Base-by-base conservation (phyloP, 2,329 filamentous ascomycete genomes). In the Claviceps digitariae region DNA sequence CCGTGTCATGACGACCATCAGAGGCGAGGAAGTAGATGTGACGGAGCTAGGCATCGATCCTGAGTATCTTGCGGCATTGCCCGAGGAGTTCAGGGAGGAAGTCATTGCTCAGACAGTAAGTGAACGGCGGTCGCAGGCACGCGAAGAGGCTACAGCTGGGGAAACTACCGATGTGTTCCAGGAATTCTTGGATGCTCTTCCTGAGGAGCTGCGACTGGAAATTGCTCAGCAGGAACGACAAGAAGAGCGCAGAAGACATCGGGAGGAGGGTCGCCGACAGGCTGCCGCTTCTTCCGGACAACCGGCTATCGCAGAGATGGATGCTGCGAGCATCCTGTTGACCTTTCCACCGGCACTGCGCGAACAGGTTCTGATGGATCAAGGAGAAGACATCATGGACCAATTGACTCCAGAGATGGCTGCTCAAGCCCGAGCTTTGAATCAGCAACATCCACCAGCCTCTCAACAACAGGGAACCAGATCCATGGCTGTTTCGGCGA, bases 21-120 rank as follows among this genome's bases (percentile, higher is more conserved):
- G 90, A 56, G 91, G 90, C 27, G 86, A 87, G 57, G 83, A 93
- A 62, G 81, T 95, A 52, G 93, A 98, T 66, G 93, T 98, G 49
- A 98, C 93, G 0, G 87, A 88, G 56, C 77, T 98, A 57, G 90
- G 91, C 49, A 97, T 98, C 61, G 93, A 98, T 64, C 81, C 86
- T 17, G 90, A 95, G 54, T 98, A 96, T 68, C 80, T 98, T 7
- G 88, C 93, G 55, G 94, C 91, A n/a, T 73, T 98, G n/a, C 93
- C 93, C 0, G 93, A 98, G 61, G 94, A 98, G 56, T 83, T 97
- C 64, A 81, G 93, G 47, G 91, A 97, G 67, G 93, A 98, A 66
- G 93, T 98, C 49, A 87, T 98, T 58, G 89, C 94, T 66, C 84
- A 90, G 57, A 90, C 95, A 55, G 80, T 95, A 57, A 89, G 87